phyloP scores from a whole-genome alignment of 805 yeast species.

The Suhomyces faveliae region DNA sequence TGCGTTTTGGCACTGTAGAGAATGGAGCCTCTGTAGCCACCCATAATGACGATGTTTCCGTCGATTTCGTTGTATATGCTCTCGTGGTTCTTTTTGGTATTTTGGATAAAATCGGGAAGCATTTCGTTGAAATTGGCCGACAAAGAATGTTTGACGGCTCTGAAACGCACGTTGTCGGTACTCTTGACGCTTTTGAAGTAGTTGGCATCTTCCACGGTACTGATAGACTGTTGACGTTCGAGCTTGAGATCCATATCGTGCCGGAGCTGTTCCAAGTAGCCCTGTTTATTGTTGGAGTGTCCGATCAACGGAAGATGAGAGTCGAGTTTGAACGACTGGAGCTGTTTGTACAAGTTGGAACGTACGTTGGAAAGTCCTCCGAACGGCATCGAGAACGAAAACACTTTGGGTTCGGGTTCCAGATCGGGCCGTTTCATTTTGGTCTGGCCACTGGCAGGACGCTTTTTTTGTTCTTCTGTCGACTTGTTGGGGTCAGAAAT shows the following conservation, averaged over 20 bases:
- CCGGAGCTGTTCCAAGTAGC: conserved; percentile 15
- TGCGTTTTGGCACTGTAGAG: conserved; percentile 63
- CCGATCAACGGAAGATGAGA: conserved; percentile 22
- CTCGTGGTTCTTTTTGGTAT: conserved; percentile 28
- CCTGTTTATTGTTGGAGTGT: conserved; percentile 6
- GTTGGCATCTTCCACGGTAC: conserved; percentile 62
- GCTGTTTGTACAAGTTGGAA: conserved; percentile 26
- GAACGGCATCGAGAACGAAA: conserved; percentile 60
- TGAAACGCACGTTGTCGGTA: conserved; percentile 62
- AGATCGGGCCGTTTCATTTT: conserved; percentile 9
- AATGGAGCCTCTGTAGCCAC: conserved; percentile 87
- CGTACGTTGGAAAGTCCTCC: conserved; percentile 40
- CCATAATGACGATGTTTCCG: conserved; percentile 79
- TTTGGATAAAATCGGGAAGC: conserved; percentile 30
- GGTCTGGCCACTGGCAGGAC: conserved; percentile 36
- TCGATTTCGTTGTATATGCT: conserved; percentile 57
- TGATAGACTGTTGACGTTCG: conserved; percentile 54
- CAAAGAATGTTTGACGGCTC: conserved; percentile 68
- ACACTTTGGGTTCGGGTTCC: conserved; percentile 35
- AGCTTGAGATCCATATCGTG: conserved; percentile 41
- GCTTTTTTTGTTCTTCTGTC: conserved; percentile 14
- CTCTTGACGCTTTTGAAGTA: conserved; percentile 54
- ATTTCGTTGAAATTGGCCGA: conserved; percentile 47
- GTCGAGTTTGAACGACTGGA: conserved; percentile 22
- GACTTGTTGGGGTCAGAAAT: conserved; percentile 15